Conservation (phyloP, 495 filamentous ascomycete species). For the Darksidea phi region DNA sequence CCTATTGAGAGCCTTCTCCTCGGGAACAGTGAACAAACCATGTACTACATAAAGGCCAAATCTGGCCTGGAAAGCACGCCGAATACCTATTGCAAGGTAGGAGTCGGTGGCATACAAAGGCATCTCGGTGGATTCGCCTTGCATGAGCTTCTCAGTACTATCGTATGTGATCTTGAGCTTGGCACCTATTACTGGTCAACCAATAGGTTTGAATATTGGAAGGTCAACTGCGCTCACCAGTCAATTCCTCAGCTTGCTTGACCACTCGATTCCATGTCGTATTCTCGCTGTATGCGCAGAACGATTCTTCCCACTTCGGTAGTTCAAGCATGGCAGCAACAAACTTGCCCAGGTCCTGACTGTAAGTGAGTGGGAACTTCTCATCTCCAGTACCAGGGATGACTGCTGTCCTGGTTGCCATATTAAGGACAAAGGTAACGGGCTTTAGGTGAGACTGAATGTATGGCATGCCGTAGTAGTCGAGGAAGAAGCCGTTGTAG, state of each 20-base stretch:
- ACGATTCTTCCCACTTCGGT: conserved; percentile 19
- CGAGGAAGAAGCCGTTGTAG: conserved; percentile 55
- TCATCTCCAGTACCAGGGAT: conserved; percentile 56
- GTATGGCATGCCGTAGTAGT: conserved; percentile 55
- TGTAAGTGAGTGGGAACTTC: conserved; percentile 53
- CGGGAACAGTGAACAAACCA: conserved; percentile 11
- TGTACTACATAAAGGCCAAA: neutral
- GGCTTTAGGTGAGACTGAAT: conserved; percentile 47
- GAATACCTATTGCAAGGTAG: neutral
- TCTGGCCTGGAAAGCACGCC: neutral
- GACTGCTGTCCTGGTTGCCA: conserved; percentile 48
- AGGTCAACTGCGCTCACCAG: neutral
- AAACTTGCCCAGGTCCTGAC: conserved; percentile 53
- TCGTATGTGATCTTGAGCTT: conserved; percentile 55
- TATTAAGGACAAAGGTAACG: conserved; percentile 49
- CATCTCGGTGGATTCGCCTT: conserved; percentile 52
- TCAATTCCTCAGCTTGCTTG: neutral
- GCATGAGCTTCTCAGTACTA: conserved; percentile 47
- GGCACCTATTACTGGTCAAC: conserved; percentile 46
- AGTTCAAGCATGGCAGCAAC: conserved; percentile 49
- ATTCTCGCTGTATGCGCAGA: neutral
- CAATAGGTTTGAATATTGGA: conserved; percentile 39
- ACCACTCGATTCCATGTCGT: neutral
- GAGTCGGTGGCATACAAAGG: conserved; percentile 30
- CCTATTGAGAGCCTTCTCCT: conserved; percentile 41